Base-by-base conservation (phyloP, 2,329 filamentous ascomycete species). In the Talaromyces piceae region DNA sequence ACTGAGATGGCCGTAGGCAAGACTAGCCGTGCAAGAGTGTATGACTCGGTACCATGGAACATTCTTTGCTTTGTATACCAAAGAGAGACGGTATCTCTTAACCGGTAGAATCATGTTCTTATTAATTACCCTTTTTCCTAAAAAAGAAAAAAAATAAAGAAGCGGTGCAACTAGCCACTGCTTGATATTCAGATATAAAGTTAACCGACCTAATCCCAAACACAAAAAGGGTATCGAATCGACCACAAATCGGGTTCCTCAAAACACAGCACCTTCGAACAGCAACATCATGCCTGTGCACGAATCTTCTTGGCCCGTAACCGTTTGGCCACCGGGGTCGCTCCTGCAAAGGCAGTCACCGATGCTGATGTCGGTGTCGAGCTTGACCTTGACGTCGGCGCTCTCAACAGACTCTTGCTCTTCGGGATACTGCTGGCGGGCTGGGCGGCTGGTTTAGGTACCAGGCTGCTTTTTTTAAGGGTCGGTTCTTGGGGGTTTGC, bases 321-420 rank as follows among this genome's bases (percentile, higher is more conserved):
- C 33, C 65, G 61, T 41, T 61, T 61, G 50, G 65, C 63, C 54
- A 64, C 63, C 28, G 66, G 67, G 1, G 66, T 69, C 47, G 64
- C 67, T 37, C 65, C 67, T n/a, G 67, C 65, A 48, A 60, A 63
- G 7, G 50, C 39, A 25, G 50, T 13, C n/a, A 28, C 13, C 13
- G 37, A 23, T 13, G 39, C 23, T 4, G 23, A 13, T 8, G 13
- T 30, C 13, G 28, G 13, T 13, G 28, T 13, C 28, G 28, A 30
- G 13, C 28, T 30, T 13, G 28, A 13, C 13, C 16, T 28, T 16
- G 43, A 22, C 16, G 25, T 33, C 12, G 50, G 3, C 20, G 63
- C 56, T 54, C 65, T 61, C 44, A 65, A 52, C 30, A 63, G 54
- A 53, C 52, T 65, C 47, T 62, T 60, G 47, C 59, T 64, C 53